phyloP scores from a whole-genome alignment of 495 filamentous ascomycete species.

The Neurospora intermedia region DNA sequence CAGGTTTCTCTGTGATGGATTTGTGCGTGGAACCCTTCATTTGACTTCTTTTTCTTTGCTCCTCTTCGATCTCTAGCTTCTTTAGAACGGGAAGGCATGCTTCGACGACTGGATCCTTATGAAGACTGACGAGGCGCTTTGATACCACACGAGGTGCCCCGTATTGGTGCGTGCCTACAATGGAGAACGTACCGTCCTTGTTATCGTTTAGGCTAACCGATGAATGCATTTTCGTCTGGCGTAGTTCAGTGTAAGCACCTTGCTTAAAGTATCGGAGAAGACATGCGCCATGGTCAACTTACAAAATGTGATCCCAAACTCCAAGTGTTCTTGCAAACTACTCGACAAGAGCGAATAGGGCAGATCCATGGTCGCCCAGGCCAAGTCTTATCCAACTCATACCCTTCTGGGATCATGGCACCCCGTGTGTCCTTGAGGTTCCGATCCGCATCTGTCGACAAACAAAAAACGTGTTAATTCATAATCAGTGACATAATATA shows the following conservation, averaged over 20 bases:
- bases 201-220: conserved; percentile 25
- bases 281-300: conserved; percentile 1
- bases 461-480: background rate
- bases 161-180: conserved; percentile 1
- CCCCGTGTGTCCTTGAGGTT: conserved; percentile 1
- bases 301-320: conserved; percentile 18
- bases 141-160: background rate
- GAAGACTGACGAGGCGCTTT: background rate
- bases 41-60: background rate
- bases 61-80: background rate
- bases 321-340: background rate
- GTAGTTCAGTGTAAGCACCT: background rate
- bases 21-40: background rate
- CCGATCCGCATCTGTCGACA: conserved; percentile 1
- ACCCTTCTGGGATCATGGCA: conserved; percentile 18
- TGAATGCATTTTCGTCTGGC: conserved; percentile 7
- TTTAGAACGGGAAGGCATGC: background rate
- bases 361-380: conserved; percentile 14
- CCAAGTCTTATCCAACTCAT: conserved; percentile 6
- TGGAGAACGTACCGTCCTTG: conserved; percentile 24
- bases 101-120: background rate
- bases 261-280: background rate
- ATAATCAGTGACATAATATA: background rate
- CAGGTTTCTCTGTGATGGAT: background rate
- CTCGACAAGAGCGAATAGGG: conserved; percentile 15